Percentiles rank a stretch among this genome's conserved stretches.
These are phyloP conservation scores for Gaertneriomyces sp. DNA, from an alignment of 192 early-diverging fungal genomes.

Conservation along the genomic window DNA sequence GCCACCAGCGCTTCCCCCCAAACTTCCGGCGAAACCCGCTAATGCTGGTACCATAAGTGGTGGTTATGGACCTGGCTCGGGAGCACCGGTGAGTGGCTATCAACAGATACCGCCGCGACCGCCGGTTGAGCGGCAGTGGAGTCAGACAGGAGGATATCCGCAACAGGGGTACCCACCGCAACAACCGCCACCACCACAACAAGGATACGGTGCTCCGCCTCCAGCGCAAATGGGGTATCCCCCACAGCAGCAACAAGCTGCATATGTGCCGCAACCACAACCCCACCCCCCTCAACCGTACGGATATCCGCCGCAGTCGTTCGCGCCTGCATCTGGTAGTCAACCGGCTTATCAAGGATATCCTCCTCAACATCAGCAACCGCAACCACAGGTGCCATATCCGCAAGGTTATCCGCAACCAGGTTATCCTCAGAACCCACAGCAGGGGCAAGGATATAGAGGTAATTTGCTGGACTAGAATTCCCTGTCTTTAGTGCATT, in stretches of 20 bases:
- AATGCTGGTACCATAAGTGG: no score
- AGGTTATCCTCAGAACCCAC: slow-evolving; percentile 2
- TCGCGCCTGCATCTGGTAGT: neutral
- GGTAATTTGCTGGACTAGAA: no score
- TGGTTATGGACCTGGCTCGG: no score
- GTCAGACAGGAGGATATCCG: neutral
- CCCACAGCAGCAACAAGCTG: slow-evolving; percentile 11
- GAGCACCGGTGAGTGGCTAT: neutral
- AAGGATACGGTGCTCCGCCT: slow-evolving; percentile 8
- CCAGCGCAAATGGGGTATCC: slow-evolving; percentile 11
- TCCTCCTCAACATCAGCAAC: slow-evolving; percentile 21
- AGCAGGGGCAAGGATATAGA: slow-evolving; percentile 1
- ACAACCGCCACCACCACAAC: slow-evolving; percentile 7
- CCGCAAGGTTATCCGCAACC: neutral
- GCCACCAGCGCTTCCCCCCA: no score
- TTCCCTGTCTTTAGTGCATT: no score
- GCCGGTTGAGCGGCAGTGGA: neutral
- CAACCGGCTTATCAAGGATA: slow-evolving; percentile 8
- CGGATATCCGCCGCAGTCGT: slow-evolving; percentile 13
- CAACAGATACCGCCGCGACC: neutral
- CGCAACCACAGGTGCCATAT: slow-evolving; percentile 23
- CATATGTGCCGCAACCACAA: slow-evolving; percentile 13
- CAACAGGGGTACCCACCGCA: slow-evolving; percentile 21
- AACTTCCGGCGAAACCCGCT: no score
- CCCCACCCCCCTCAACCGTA: neutral